Evolutionary conservation across 352 stramenopile genomes (phyloP).

Genomic region (Globisporangium okanoganense): DNA sequence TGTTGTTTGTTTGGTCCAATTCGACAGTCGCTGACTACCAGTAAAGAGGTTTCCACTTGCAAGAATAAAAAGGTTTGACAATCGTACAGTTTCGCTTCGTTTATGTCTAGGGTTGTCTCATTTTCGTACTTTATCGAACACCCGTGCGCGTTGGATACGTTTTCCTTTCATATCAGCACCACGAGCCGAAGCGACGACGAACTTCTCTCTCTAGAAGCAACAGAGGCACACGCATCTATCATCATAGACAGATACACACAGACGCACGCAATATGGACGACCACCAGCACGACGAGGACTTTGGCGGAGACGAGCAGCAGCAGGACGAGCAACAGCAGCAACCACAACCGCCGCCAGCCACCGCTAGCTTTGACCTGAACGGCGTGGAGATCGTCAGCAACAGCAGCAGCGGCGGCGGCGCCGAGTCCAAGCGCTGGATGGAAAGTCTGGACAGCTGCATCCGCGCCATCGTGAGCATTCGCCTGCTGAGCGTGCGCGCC

Average conservation of each 20-base stretch:
- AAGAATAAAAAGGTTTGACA: background rate
- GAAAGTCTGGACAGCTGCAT: constrained; percentile 64
- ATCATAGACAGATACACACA: background rate
- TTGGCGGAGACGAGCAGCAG: constrained; percentile 13
- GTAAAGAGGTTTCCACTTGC: too few species aligned
- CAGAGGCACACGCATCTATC: background rate
- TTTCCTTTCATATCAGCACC: background rate
- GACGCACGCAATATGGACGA: constrained; percentile 15
- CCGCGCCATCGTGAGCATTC: constrained; percentile 85
- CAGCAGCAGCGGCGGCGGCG: constrained; percentile 15
- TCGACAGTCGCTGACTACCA: too few species aligned
- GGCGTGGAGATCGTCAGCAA: constrained; percentile 6
- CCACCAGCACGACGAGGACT: constrained; percentile 15
- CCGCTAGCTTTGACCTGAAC: constrained; percentile 17
- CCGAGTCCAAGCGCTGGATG: constrained; percentile 72
- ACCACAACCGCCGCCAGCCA: background rate
- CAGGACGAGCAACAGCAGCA: constrained; percentile 8
- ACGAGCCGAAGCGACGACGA: background rate
- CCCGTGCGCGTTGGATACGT: background rate
- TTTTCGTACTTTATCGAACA: background rate
- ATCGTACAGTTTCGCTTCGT: background rate
- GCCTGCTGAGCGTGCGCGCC: constrained; percentile 77
- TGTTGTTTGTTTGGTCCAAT: too few species aligned
- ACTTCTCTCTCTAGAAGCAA: background rate
- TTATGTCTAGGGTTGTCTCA: background rate